These are phyloP conservation scores for Luvunga scandens DNA, from an alignment of 345 rosid species.

Conservation along the genomic window DNA sequence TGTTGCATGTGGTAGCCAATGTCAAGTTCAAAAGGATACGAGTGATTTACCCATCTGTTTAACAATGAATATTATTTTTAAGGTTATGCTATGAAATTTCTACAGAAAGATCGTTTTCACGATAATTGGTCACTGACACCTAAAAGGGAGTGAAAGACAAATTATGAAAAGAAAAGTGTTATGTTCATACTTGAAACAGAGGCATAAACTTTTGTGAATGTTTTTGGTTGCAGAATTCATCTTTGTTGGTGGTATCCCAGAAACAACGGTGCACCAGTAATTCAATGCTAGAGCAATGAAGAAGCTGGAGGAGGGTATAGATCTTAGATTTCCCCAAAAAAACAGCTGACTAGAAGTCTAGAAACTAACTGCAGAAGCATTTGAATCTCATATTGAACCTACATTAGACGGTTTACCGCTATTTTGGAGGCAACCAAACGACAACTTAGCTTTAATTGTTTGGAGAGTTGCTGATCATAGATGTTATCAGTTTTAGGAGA, in stretches of 20 bases:
- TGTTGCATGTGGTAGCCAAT: neutral
- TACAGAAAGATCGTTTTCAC: neutral
- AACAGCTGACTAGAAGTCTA: neutral
- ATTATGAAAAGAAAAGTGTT: neutral
- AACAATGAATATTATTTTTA: neutral
- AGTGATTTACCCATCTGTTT: neutral
- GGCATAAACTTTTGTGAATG: neutral
- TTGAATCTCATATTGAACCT: neutral
- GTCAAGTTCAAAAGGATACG: no score
- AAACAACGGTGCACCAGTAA: constrained; percentile 24
- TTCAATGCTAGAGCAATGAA: constrained; percentile 1
- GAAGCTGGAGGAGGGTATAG: neutral
- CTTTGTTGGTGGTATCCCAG: constrained; percentile 62
- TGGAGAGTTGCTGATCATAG: neutral
- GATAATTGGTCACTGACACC: neutral
- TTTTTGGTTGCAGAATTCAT: constrained; percentile 54
- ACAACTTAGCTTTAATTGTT: no score
- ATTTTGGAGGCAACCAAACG: neutral
- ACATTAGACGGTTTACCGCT: neutral
- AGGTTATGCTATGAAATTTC: neutral
- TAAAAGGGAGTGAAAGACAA: neutral
- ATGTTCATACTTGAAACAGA: neutral
- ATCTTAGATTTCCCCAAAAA: neutral
- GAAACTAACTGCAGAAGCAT: neutral
- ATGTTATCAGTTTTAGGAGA: neutral